These are phyloP conservation scores for Metarhizium humberi DNA, from an alignment of 2,329 filamentous ascomycete species.

Conservation along the genomic window DNA sequence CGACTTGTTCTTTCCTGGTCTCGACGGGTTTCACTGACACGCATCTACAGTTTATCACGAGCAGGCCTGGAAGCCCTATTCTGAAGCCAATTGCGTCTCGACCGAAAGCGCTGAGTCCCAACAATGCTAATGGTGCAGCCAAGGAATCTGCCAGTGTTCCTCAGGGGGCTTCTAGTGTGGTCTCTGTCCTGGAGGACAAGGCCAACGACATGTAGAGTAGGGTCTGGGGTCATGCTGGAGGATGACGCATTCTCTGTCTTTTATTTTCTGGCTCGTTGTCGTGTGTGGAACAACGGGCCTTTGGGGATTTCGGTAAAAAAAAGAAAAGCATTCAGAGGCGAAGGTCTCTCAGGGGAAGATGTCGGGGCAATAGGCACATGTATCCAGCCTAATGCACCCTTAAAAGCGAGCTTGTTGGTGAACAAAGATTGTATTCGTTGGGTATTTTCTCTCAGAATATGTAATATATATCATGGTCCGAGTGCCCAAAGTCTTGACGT, in stretches of 20 bases:
- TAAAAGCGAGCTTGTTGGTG: not conserved
- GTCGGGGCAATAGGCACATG: not conserved
- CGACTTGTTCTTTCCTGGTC: not conserved
- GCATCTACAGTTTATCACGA: conserved; percentile 48
- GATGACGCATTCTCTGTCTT: not conserved
- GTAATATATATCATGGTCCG: not conserved
- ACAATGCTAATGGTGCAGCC: not conserved
- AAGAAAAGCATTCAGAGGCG: not conserved
- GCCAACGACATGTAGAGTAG: not conserved
- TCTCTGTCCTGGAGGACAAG: not conserved
- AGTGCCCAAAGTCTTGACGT: too few relatives aligned
- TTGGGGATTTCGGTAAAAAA: not conserved
- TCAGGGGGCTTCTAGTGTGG: not conserved
- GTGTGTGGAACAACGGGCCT: not conserved
- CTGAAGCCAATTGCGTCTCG: not conserved
- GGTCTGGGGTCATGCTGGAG: not conserved
- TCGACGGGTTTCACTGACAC: conserved; percentile 1
- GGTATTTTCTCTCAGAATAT: not conserved
- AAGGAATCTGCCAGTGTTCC: not conserved
- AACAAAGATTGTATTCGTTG: too few relatives aligned
- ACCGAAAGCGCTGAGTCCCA: conserved; percentile 29
- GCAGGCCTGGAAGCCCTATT: conserved; percentile 55
- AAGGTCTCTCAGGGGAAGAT: not conserved
- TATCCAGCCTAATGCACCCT: not conserved
- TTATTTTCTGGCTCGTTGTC: not conserved